Base-by-base conservation (phyloP, 2,329 filamentous ascomycete species). In the Pochonia chlamydosporia region DNA sequence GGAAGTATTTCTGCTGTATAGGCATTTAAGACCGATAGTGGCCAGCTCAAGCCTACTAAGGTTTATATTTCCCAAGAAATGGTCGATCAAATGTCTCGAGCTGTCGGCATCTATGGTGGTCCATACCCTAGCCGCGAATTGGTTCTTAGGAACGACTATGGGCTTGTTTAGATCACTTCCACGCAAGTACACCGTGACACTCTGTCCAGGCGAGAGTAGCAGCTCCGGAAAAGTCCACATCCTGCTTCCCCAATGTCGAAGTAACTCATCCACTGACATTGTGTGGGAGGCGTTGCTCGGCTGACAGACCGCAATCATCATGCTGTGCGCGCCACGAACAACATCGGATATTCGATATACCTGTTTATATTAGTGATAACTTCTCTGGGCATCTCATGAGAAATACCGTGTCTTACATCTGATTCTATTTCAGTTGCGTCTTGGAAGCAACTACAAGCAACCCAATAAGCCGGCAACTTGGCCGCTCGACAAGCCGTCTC, bases 31-130 rank as follows among this genome's bases (percentile, higher is more conserved):
- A 0, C 59, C 56, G 1, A 61, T 49, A 2, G 60, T 57, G 18
- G 59, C 55, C 11, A 66, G 60, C 46, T 67, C 63, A 5, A 68
- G 52, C 4, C 57, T 55, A 40, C 62, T 63, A 11, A 68, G 56
- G 14, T 44, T 54, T 11, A 67, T 57, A 37, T 49, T 61, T 28
- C 60, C 60, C 14, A 59, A 46, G 40, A 62, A 68, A 54, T 67
- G 65, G 18, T 68, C 64, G 14, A 63, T 56, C 13, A 67, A 56
- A 30, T 65, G 59, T 6, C 63, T 55, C 10, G 63, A 55, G 3
- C 53, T 43, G n/a, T 51, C 41, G 3, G 57, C 50, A 36, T 65
- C 63, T 44, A 51, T 55, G 26, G 54, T 56, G 2, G 55, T 50
- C 63, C 63, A 66, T 6, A n/a, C 62, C 3, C 53, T 48, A 6